Evolutionary conservation across 768 basidiomycete genomes (phyloP), one percentile per base, ranked within the genome.

Genomic region (Xerocomus potaroensis): DNA sequence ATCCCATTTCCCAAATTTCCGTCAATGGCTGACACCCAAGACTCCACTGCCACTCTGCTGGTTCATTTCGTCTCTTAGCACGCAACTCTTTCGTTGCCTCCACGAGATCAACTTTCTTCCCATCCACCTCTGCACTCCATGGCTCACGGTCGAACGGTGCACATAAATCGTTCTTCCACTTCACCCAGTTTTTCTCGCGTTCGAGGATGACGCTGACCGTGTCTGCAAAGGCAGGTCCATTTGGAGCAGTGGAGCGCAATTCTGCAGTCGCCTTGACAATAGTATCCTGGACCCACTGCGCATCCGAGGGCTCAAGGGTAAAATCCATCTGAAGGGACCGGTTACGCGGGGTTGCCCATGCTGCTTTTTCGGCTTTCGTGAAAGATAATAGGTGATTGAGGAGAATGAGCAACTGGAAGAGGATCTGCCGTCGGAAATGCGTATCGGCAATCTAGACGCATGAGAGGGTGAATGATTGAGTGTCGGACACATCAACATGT

Each of bases 371-470:
- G 2, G 75, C 50, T 53, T 84, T 83, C 0, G 88, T 90, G 60
- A 89, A 89, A 3, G 74, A 80, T 18, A 84, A 72, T 22, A 93
- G 74, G 61, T 90, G 85, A 41, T 81, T 75, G 33, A 91, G 73
- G n/a, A 89, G 73, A 33, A 89, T 85, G 16, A 89, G 71, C 3
- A 90, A 68, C 58, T 96, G 92, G 61, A 94, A 84, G 16, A 95
- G 74, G 66, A 93, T 82, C 67, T 95, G 93, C 14, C 91, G 82
- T n/a, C 92, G 86, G 72, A 96, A 96, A 57, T 87, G 80, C 0
- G 87, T 87, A 59, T 94, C 92, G 18, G 91, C 86, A 43, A 94
- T 79, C 91, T 93, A 59, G 7, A 51, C 40, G 39, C 15, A 48
- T 54, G 21, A 37, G 51, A 37, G 46, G 48, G 38, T 52, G 27